These are phyloP conservation scores for Sphaerostilbella broomeana DNA, from an alignment of 2,329 filamentous ascomycete genomes.

Conservation along the genomic window DNA sequence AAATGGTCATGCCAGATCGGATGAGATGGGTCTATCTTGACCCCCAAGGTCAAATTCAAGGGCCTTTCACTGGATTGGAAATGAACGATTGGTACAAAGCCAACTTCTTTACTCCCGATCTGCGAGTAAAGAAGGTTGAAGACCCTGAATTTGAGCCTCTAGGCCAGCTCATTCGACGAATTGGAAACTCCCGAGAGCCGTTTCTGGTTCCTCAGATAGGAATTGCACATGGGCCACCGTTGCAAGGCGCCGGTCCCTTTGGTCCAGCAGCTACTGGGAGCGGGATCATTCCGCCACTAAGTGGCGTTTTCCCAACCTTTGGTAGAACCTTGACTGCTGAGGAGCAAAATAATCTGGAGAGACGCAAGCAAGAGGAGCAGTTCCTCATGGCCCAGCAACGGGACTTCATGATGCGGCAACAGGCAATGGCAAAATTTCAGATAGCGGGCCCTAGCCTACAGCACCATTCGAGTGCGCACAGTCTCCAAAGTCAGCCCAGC, in stretches of 20 bases:
- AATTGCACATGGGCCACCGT: conserved; percentile 76
- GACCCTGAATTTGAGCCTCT: conserved; percentile 91
- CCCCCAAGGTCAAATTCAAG: conserved; percentile 84
- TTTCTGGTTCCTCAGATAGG: conserved; percentile 97
- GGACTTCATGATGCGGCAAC: conserved; percentile 83
- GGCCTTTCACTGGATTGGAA: conserved; percentile 90
- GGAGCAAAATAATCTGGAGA: conserved; percentile 94
- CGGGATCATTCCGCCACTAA: conserved; percentile 77
- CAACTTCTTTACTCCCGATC: conserved; percentile 90
- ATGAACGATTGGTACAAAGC: conserved; percentile 99
- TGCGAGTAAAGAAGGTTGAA: conserved; percentile 91
- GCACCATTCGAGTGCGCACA: conserved; percentile 92
- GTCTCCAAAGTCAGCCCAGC: conserved; percentile 92
- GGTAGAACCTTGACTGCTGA: conserved; percentile 94
- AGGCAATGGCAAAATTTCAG: conserved; percentile 67
- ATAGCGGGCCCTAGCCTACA: conserved; percentile 57
- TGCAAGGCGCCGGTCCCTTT: conserved; percentile 43
- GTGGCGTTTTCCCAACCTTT: conserved; percentile 90
- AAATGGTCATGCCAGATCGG: conserved; percentile 98
- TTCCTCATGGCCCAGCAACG: conserved; percentile 94
- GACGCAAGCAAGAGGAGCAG: conserved; percentile 96
- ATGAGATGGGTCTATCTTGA: conserved; percentile 99
- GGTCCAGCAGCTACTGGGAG: conserved; percentile 44
- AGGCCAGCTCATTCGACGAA: conserved; percentile 87
- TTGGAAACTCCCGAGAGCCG: conserved; percentile 94